Evolutionary conservation across 2,329 filamentous ascomycete genomes (phyloP).

Genomic region (Akanthomyces dipterigenus): DNA sequence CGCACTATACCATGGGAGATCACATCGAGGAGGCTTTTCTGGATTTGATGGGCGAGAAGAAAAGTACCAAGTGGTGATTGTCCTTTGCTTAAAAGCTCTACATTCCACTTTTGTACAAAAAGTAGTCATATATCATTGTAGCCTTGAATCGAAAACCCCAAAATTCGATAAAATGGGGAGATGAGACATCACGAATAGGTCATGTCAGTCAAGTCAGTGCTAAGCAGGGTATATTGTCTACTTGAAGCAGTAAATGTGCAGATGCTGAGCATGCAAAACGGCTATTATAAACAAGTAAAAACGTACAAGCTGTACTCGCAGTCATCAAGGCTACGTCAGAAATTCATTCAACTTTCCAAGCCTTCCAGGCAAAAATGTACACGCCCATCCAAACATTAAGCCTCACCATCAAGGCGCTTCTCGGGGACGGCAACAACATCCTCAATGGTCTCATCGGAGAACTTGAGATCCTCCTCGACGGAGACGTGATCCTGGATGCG

Average conservation of each 20-base stretch:
- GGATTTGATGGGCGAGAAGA: constrained; percentile 8
- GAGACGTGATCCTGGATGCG: constrained; percentile 77
- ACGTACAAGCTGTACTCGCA: constrained; percentile 2
- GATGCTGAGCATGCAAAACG: constrained; percentile 2
- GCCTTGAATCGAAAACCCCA: too few species aligned
- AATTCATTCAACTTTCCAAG: neutral
- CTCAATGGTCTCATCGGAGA: constrained; percentile 73
- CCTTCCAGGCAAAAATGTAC: neutral
- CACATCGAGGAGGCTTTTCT: constrained; percentile 15
- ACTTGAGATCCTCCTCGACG: constrained; percentile 75
- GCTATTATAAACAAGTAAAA: constrained; percentile 7
- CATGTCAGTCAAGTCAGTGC: neutral
- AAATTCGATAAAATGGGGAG: too few species aligned
- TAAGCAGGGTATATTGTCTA: constrained; percentile 14
- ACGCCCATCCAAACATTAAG: neutral
- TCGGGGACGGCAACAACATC: constrained; percentile 47
- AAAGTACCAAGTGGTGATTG: neutral
- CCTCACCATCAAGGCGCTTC: neutral
- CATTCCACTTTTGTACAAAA: neutral
- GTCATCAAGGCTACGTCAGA: constrained; percentile 4
- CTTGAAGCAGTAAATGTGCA: constrained; percentile 11
- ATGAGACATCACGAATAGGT: neutral
- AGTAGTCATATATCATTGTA: neutral
- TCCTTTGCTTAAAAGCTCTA: neutral
- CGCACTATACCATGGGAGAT: constrained; percentile 25